Percentiles rank a stretch among this genome's conserved stretches.
These are phyloP conservation scores for Trametes cinnabarina DNA, from an alignment of 768 basidiomycete species.

Conservation along the genomic window DNA sequence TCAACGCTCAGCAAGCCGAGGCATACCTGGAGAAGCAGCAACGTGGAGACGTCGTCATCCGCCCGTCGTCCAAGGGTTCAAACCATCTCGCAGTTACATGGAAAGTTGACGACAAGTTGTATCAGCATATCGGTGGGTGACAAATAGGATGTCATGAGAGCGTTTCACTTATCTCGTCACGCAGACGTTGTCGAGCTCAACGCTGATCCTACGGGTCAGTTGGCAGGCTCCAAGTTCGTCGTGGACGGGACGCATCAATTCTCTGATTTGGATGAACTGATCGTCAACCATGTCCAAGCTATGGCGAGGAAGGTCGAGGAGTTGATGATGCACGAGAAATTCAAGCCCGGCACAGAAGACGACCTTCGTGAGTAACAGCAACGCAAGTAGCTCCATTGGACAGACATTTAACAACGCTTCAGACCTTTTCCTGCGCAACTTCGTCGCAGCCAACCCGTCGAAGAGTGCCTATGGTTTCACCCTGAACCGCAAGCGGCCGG, in stretches of 20 bases:
- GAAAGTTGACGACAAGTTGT: slow-evolving; percentile 96
- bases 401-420: neutral
- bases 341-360: slow-evolving; percentile 82
- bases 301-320: slow-evolving; percentile 93
- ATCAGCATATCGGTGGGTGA: slow-evolving; percentile 88
- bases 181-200: slow-evolving; percentile 82
- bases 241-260: slow-evolving; percentile 81
- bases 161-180: neutral
- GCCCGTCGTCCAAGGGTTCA: slow-evolving; percentile 91
- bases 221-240: slow-evolving; percentile 58
- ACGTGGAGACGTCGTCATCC: slow-evolving; percentile 92
- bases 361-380: slow-evolving; percentile 74
- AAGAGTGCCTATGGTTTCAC: slow-evolving; percentile 97
- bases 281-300: slow-evolving; percentile 94
- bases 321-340: slow-evolving; percentile 93
- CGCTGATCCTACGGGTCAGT: slow-evolving; percentile 68
- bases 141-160: neutral
- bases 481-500: slow-evolving; percentile 83
- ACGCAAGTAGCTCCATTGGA: neutral
- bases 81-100: slow-evolving; percentile 97
- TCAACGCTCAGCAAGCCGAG: slow-evolving; percentile 89
- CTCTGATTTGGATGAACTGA: slow-evolving; percentile 92
- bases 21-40: slow-evolving; percentile 85
- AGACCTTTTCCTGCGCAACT: slow-evolving; percentile 89
- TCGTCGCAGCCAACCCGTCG: slow-evolving; percentile 88